phyloP scores from a whole-genome alignment of 257 asterid species.

The Solanum pimpinellifolium region DNA sequence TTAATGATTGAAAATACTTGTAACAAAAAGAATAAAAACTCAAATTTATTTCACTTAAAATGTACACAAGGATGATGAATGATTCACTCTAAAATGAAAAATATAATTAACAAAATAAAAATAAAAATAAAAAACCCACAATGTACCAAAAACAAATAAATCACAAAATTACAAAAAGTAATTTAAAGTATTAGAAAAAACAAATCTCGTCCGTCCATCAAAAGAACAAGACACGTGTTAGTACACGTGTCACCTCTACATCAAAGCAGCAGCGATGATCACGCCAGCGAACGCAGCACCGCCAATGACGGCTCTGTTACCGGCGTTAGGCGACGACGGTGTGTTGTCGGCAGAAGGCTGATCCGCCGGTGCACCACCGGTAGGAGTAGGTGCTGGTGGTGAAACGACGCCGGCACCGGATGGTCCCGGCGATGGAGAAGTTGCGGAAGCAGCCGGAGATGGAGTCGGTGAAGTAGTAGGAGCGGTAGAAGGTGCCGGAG shows the following conservation, averaged over 20 bases:
- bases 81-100: not conserved
- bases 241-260: constrained; percentile 18
- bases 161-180: constrained; percentile 4
- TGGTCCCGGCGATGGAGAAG: constrained; percentile 13
- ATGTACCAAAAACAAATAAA: not conserved
- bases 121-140: not conserved
- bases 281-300: constrained; percentile 49
- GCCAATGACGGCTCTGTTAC: constrained; percentile 41
- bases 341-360: constrained; percentile 16
- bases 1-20: not conserved
- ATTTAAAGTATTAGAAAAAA: not conserved
- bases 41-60: not conserved
- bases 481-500: not conserved
- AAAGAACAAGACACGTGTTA: constrained; percentile 23
- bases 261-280: constrained; percentile 44
- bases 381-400: constrained; percentile 26
- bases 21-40: not conserved
- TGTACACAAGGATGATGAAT: not conserved
- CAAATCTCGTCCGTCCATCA: constrained; percentile 30
- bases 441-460: not conserved
- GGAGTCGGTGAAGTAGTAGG: not conserved
- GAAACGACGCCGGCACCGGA: not conserved
- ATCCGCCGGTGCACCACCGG: constrained; percentile 5
- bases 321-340: constrained; percentile 28
- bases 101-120: not conserved